Percentiles rank a stretch among this genome's conserved stretches.
phyloP scores from a whole-genome alignment of 1,284 basidiomycete genomes.

The Boletus sp. region DNA sequence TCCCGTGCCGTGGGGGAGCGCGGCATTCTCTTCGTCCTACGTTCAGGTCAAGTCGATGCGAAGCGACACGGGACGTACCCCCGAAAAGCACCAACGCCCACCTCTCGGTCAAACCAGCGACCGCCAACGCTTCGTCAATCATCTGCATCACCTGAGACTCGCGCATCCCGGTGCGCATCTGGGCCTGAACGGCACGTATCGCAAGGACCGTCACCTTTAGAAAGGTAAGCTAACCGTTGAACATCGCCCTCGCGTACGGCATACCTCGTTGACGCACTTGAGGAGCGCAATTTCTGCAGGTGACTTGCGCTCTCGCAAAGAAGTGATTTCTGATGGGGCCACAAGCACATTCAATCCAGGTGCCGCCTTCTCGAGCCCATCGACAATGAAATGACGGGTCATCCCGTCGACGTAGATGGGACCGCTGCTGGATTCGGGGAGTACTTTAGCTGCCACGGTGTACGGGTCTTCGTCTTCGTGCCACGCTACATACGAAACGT shows the following conservation, averaged over 20 bases:
- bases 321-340: constrained; percentile 58
- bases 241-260: constrained; percentile 19
- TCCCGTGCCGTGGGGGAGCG: constrained; percentile 81
- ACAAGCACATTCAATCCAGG: constrained; percentile 45
- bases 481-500: constrained; percentile 68
- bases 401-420: constrained; percentile 66
- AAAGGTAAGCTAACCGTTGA: constrained; percentile 8
- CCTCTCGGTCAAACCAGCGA: constrained; percentile 60
- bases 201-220: constrained; percentile 75
- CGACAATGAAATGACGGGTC: constrained; percentile 62
- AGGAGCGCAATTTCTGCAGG: constrained; percentile 70
- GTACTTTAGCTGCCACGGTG: constrained; percentile 49
- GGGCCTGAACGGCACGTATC: constrained; percentile 65
- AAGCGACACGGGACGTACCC: constrained; percentile 49
- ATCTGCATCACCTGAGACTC: constrained; percentile 70
- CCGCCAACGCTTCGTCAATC: constrained; percentile 56
- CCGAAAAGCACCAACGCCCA: constrained; percentile 78
- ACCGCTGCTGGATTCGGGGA: constrained; percentile 39
- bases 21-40: constrained; percentile 68
- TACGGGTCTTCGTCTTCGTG: constrained; percentile 77
- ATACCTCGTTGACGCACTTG: constrained; percentile 80
- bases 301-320: constrained; percentile 76
- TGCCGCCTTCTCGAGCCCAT: constrained; percentile 57
- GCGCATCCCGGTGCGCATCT: constrained; percentile 71
- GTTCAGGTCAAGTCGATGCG: constrained; percentile 10